A percentile compares a stretch with the other conserved stretches of the same genome.
Conservation (phyloP, 371 early-diverging fungal genomes). For the Mucor lusitanicus region DNA sequence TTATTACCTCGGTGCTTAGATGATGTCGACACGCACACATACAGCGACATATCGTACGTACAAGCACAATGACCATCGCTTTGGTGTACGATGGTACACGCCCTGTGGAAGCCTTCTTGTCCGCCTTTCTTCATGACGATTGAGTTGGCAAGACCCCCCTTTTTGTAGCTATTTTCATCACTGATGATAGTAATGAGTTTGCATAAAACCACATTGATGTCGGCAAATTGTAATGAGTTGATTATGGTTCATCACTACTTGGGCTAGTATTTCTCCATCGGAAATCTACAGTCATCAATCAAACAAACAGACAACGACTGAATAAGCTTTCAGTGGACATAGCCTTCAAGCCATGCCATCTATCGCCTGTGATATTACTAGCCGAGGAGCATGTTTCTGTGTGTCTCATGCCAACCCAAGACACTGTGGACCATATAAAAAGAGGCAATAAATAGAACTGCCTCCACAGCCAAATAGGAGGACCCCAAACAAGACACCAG, state of each 20-base stretch:
- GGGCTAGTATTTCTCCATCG: background rate
- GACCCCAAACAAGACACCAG: background rate
- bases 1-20: background rate
- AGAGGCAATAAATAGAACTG: background rate
- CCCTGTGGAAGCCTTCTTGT: too few relatives aligned
- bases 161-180: background rate
- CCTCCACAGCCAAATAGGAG: background rate
- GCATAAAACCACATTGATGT: background rate
- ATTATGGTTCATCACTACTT: background rate
- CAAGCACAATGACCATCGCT: background rate
- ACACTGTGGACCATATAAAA: background rate
- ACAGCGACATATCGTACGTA: too few relatives aligned
- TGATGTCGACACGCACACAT: background rate
- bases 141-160: background rate
- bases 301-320: constrained; percentile 7
- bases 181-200: background rate
- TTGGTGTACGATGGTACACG: too few relatives aligned
- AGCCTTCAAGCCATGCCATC: background rate
- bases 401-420: background rate
- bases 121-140: background rate
- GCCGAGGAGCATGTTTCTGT: constrained; percentile 10
- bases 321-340: background rate
- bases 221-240: background rate
- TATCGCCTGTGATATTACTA: background rate
- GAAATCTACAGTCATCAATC: constrained; percentile 7